Evolutionary conservation across 345 rosid genomes (phyloP).

Genomic region (Gynandropsis gynandra): DNA sequence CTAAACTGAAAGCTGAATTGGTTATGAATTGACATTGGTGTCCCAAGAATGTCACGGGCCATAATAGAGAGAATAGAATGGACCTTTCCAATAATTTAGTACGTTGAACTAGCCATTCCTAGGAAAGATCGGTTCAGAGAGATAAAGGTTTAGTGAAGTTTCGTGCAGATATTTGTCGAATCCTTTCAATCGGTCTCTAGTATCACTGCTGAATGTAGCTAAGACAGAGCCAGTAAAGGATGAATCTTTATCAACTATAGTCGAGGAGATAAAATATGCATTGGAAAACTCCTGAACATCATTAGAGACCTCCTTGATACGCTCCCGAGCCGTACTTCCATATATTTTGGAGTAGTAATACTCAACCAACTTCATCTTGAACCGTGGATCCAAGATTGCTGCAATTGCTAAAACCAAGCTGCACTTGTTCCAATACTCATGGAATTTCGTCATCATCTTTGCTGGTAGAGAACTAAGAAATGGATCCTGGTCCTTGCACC

Average conservation of each 20-base stretch:
- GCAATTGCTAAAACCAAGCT: conserved; percentile 80
- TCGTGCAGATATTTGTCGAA: conserved; percentile 86
- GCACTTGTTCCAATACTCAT: conserved; percentile 84
- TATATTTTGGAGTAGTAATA: conserved; percentile 88
- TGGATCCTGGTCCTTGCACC: conserved; percentile 77
- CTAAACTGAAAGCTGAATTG: conserved; percentile 44
- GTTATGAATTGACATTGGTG: conserved; percentile 66
- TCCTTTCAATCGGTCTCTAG: conserved; percentile 75
- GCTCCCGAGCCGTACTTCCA: conserved; percentile 79
- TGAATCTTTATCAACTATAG: conserved; percentile 70
- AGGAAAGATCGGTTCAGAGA: conserved; percentile 84
- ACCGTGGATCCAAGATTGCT: conserved; percentile 88
- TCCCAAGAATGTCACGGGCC: conserved; percentile 88
- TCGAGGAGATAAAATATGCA: conserved; percentile 74
- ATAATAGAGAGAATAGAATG: conserved; percentile 89
- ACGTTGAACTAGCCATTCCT: conserved; percentile 76
- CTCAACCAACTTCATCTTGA: conserved; percentile 91
- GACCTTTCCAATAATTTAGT: conserved; percentile 93
- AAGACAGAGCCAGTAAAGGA: conserved; percentile 65
- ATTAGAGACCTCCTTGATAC: conserved; percentile 75
- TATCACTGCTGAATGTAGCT: conserved; percentile 44
- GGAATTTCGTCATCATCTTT: conserved; percentile 79
- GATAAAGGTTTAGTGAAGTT: conserved; percentile 71
- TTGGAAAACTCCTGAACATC: conserved; percentile 73
- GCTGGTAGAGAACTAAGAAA: conserved; percentile 53